phyloP scores from a whole-genome alignment of 257 asterid species.

The Solanum corneliomulleri region DNA sequence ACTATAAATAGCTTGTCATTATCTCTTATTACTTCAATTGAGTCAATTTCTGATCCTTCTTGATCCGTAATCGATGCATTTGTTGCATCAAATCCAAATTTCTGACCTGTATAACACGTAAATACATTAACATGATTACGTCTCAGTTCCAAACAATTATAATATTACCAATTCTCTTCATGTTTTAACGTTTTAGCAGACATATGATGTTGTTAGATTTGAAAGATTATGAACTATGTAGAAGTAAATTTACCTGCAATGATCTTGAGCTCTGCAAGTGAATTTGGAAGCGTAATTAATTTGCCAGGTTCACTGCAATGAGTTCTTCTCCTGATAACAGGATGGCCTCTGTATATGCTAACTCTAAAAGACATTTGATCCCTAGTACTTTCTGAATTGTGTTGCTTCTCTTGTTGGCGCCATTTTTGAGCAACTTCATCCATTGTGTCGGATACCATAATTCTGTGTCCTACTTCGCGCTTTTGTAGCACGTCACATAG shows the following conservation, averaged over 20 bases:
- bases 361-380: conserved; percentile 21
- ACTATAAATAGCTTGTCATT: conserved; percentile 60
- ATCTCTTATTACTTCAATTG: conserved; percentile 83
- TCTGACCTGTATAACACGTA: conserved; percentile 41
- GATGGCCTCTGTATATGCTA: conserved; percentile 73
- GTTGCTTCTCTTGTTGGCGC: conserved; percentile 11
- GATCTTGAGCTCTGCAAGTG: conserved; percentile 48
- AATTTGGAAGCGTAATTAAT: conserved; percentile 43
- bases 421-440: conserved; percentile 4
- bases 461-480: conserved; percentile 55
- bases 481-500: conserved; percentile 41
- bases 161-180: background rate
- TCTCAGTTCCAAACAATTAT: background rate
- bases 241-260: conserved; percentile 42
- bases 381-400: conserved; percentile 1
- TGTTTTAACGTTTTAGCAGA: background rate
- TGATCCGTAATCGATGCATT: conserved; percentile 47
- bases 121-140: background rate
- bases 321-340: conserved; percentile 23
- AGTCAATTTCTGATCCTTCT: conserved; percentile 81
- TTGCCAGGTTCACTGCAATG: conserved; percentile 57
- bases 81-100: conserved; percentile 73
- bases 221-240: background rate
- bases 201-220: background rate
- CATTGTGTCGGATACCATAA: conserved; percentile 20